Evolutionary conservation across 2,329 filamentous ascomycete species (phyloP), one percentile per base, ranked within the genome.

Genomic region (Ceratocystiopsis brevicomis): DNA sequence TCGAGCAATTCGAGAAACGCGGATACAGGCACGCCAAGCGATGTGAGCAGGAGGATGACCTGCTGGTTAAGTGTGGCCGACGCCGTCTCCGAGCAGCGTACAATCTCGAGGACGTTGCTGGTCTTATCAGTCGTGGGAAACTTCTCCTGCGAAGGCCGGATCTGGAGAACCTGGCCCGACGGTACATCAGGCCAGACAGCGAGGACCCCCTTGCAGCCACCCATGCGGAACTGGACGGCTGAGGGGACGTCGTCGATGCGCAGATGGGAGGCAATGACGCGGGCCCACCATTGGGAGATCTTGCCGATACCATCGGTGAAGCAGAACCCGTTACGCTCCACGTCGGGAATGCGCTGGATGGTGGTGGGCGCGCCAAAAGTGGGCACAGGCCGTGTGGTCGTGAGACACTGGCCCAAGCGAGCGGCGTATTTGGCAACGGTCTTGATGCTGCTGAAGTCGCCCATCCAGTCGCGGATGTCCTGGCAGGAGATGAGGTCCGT

Each of bases 241-340:
- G 86, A 93, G 0, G 90, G 87, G 6, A 73, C 63, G 5, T 69
- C 60, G 17, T 66, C 61, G 30, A 86, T 56, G 1, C 69, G 69
- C 47, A 92, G 72, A 49, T 90, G 80, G 14, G 72, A 63, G 10
- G 78, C 71, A 38, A 92, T 74, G 60, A 90, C 73, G 25, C 75
- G 64, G 0, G 86, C 82, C 18, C 94, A 64, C 46, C 83, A 78
- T 0, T 60, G 61, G 0, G 88, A 95, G n/a, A 98, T 84, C 55
- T 85, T 92, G 1, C 90, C 90, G 3, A 96, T 82, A 0, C 90
- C 90, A 53, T 98, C 90, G 0, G 82, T 90, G 56, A 96, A 98
- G 47, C 66, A 80, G 53, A 74, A 77, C 0, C 66, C 71, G 39
- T 81, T 76, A 2, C 69, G 67, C 46, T 76, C 64, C 17, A 96